Evolutionary conservation across 192 early-diverging fungal genomes (phyloP).

Genomic region (Cetraspora pellucida): DNA sequence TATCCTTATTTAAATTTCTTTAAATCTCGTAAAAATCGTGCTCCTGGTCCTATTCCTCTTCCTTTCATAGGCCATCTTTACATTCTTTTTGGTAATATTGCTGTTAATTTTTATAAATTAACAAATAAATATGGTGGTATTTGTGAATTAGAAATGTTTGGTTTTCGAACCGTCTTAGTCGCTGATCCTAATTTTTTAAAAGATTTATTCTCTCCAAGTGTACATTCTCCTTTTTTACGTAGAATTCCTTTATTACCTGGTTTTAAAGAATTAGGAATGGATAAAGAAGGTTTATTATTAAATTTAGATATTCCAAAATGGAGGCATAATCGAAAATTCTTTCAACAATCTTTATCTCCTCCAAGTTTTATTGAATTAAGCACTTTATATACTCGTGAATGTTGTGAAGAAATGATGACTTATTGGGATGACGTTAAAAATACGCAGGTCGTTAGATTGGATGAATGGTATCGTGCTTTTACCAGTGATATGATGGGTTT

Average conservation of each 20-base stretch:
- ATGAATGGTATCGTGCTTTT: conserved; percentile 31
- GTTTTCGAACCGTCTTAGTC: conserved; percentile 2
- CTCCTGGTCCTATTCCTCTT: conserved; percentile 11
- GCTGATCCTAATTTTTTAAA: conserved; percentile 5
- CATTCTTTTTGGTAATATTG: conserved; percentile 12
- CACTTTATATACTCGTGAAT: conserved; percentile 12
- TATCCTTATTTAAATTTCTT: not conserved
- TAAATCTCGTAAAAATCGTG: not conserved
- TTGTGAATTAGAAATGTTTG: conserved; percentile 23
- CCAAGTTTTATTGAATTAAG: conserved; percentile 24
- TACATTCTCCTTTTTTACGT: conserved; percentile 12
- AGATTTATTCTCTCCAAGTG: conserved; percentile 27
- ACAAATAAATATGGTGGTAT: conserved; percentile 21
- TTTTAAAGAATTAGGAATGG: conserved; percentile 24
- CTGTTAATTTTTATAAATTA: conserved; percentile 8
- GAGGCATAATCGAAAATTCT: conserved; percentile 31
- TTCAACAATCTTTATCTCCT: conserved; percentile 30
- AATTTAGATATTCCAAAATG: conserved; percentile 26
- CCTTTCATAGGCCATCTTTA: conserved; percentile 16
- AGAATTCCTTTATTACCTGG: conserved; percentile 4
- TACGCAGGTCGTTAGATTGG: conserved; percentile 1
- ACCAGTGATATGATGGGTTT: conserved; percentile 35
- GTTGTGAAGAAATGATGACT: conserved; percentile 21
- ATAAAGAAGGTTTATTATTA: conserved; percentile 30
- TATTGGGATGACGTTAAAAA: conserved; percentile 20